Conservation (phyloP, 805 yeast species). For the Torulaspora franciscae region DNA sequence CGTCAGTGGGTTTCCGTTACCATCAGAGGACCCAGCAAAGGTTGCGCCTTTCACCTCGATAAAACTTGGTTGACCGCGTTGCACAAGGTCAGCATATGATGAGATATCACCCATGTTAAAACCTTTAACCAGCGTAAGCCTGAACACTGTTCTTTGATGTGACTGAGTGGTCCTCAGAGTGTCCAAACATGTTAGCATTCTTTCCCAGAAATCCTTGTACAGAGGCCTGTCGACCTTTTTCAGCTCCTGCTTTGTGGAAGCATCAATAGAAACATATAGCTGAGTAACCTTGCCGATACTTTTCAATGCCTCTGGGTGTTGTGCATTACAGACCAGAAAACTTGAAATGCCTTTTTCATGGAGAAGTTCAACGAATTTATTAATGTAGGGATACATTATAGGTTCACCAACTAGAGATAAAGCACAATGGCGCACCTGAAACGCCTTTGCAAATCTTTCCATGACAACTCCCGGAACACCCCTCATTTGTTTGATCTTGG, state of each 20-base stretch:
- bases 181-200: constrained; percentile 74
- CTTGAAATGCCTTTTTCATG: constrained; percentile 79
- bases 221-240: constrained; percentile 85
- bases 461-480: constrained; percentile 94
- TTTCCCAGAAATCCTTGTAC: constrained; percentile 88
- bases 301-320: constrained; percentile 81
- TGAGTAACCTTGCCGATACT: constrained; percentile 76
- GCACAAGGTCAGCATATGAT: constrained; percentile 85
- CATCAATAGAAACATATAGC: constrained; percentile 88
- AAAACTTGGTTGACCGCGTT: constrained; percentile 74
- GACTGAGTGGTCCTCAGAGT: constrained; percentile 66
- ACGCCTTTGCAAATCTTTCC: constrained; percentile 87
- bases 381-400: constrained; percentile 86
- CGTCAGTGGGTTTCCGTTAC: constrained; percentile 82
- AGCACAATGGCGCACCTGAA: constrained; percentile 86
- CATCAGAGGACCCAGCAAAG: constrained; percentile 82
- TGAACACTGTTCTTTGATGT: constrained; percentile 85
- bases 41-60: constrained; percentile 94
- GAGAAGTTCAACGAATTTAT: constrained; percentile 72
- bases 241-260: constrained; percentile 76
- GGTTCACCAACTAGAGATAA: constrained; percentile 92
- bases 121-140: constrained; percentile 87
- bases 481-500: constrained; percentile 87
- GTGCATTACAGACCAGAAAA: constrained; percentile 91
- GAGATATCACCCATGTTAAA: constrained; percentile 77